These are phyloP conservation scores for Coemansia aciculifera DNA, from an alignment of 192 early-diverging fungal genomes.

Conservation along the genomic window DNA sequence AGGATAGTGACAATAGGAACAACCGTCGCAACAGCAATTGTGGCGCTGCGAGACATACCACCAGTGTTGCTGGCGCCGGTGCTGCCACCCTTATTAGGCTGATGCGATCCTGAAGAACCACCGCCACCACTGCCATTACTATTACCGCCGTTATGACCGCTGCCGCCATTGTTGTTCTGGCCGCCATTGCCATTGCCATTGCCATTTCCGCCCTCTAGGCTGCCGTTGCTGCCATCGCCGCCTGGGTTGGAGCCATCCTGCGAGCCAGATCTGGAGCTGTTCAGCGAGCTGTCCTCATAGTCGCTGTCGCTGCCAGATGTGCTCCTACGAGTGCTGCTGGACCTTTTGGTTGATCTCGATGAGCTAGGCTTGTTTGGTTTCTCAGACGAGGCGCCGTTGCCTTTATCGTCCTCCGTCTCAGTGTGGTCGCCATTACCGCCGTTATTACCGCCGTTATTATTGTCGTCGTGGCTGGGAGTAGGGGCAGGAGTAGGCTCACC, in stretches of 20 bases:
- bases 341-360: not conserved
- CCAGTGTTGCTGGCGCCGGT: not conserved
- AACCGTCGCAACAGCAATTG: constrained; percentile 28
- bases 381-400: not conserved
- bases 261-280: not conserved
- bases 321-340: not conserved
- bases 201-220: not conserved
- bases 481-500: not conserved
- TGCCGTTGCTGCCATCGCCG: not conserved
- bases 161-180: not conserved
- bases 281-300: not conserved
- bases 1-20: constrained; percentile 35
- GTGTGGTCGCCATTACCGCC: not conserved
- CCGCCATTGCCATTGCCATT: not conserved
- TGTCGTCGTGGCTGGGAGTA: not conserved
- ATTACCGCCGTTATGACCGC: not conserved
- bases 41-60: constrained; percentile 28
- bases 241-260: not conserved
- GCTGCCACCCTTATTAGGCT: constrained; percentile 3
- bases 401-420: not conserved
- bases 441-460: too few relatives aligned
- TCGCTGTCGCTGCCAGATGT: not conserved
- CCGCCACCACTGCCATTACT: not conserved
- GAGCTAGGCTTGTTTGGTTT: not conserved
- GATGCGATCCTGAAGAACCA: not conserved